phyloP scores from a whole-genome alignment of 148 eudicot genomes.

The Spergularia marina region DNA sequence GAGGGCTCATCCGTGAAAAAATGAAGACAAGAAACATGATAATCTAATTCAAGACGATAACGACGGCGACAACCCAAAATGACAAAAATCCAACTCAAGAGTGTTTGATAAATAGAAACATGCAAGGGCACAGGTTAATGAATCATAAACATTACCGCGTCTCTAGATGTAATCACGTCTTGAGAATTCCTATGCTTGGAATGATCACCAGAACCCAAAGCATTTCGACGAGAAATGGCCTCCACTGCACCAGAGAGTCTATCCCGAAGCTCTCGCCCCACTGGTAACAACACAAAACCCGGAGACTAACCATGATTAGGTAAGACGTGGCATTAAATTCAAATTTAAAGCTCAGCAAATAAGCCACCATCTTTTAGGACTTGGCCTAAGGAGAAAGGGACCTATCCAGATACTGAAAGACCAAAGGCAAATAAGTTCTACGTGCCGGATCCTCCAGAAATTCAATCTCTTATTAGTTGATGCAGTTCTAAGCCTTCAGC shows the following conservation, averaged over 20 bases:
- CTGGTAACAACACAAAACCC: slow-evolving; percentile 28
- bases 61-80: too few species aligned
- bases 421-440: not conserved
- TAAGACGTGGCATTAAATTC: not conserved
- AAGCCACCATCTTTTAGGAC: not conserved
- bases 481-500: not conserved
- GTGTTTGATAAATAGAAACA: not conserved
- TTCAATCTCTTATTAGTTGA: too few species aligned
- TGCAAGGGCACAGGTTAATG: not conserved
- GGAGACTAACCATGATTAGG: slow-evolving; percentile 5
- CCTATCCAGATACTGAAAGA: not conserved
- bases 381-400: not conserved
- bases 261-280: slow-evolving; percentile 75
- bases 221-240: slow-evolving; percentile 69
- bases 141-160: slow-evolving; percentile 49
- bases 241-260: slow-evolving; percentile 79
- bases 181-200: slow-evolving; percentile 54
- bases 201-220: slow-evolving; percentile 54
- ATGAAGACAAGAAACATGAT: too few species aligned
- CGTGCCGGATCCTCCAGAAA: not conserved
- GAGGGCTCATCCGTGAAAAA: not conserved
- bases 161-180: slow-evolving; percentile 65
- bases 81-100: too few species aligned
- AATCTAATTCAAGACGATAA: not conserved
- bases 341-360: not conserved